Conservation (phyloP, 2,329 filamentous ascomycete species). For the Alternaria sp. region DNA sequence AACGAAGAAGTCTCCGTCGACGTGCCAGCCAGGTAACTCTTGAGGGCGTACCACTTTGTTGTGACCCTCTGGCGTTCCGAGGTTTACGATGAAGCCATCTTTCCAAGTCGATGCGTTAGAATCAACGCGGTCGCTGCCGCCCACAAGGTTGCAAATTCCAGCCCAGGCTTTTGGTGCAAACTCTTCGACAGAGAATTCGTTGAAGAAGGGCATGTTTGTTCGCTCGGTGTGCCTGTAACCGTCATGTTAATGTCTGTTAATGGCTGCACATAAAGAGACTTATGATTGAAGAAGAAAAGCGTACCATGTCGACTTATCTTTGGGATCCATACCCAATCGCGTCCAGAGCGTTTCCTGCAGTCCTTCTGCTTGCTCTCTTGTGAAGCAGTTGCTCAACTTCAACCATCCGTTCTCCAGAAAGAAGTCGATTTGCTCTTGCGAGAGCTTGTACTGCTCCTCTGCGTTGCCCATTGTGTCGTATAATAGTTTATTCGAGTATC, state of each 20-base stretch:
- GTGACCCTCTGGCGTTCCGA: slow-evolving; percentile 62
- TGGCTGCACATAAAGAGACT: not conserved
- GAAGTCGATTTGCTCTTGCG: slow-evolving; percentile 57
- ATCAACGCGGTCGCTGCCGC: slow-evolving; percentile 58
- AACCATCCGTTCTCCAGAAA: slow-evolving; percentile 65
- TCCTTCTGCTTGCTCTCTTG: slow-evolving; percentile 54
- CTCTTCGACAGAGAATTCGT: slow-evolving; percentile 58
- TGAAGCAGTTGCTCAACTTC: slow-evolving; percentile 61
- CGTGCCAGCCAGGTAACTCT: slow-evolving; percentile 67
- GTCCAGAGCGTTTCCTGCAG: slow-evolving; percentile 65
- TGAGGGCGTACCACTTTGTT: slow-evolving; percentile 59
- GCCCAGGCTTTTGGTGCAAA: slow-evolving; percentile 71
- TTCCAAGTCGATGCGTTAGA: slow-evolving; percentile 61
- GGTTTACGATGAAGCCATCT: slow-evolving; percentile 73
- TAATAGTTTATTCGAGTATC: not conserved
- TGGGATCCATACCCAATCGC: slow-evolving; percentile 67
- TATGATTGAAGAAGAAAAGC: not conserved
- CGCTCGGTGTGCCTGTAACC: slow-evolving; percentile 55
- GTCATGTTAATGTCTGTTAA: not conserved
- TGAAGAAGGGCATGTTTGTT: slow-evolving; percentile 69
- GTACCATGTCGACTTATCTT: slow-evolving; percentile 69
- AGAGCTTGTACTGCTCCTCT: slow-evolving; percentile 44
- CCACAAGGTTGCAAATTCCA: slow-evolving; percentile 70
- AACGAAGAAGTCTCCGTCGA: slow-evolving; percentile 75
- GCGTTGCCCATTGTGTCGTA: slow-evolving; percentile 11